These are phyloP conservation scores for Erysimum cheiranthoides DNA, from an alignment of 345 rosid genomes.

Conservation along the genomic window DNA sequence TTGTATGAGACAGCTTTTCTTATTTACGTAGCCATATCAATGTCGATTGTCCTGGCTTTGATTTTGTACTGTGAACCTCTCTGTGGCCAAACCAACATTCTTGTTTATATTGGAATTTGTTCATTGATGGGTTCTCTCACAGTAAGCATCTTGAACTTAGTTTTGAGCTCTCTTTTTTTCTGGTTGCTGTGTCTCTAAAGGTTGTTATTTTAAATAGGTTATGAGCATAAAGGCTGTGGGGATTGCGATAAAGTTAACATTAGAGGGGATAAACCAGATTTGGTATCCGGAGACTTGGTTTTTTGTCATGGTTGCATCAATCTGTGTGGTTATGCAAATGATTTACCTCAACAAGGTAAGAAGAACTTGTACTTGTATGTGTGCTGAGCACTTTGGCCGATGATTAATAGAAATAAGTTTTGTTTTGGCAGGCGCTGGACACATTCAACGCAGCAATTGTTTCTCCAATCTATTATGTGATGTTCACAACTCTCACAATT, in stretches of 20 bases:
- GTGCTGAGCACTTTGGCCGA: background rate
- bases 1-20: conserved; percentile 70
- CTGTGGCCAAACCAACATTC: conserved; percentile 79
- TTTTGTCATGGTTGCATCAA: conserved; percentile 78
- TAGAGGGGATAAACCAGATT: conserved; percentile 82
- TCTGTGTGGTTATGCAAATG: conserved; percentile 85
- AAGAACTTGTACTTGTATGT: background rate
- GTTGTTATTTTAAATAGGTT: conserved; percentile 53
- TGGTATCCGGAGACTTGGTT: conserved; percentile 92
- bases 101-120: conserved; percentile 88
- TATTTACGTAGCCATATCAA: conserved; percentile 65
- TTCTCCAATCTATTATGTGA: conserved; percentile 91
- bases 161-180: background rate
- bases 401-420: background rate
- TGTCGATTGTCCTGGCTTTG: conserved; percentile 75
- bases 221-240: conserved; percentile 97
- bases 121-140: conserved; percentile 86
- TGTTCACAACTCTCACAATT: conserved; percentile 90
- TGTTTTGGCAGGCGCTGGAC: conserved; percentile 70
- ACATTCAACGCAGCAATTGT: conserved; percentile 86
- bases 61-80: conserved; percentile 86
- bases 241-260: conserved; percentile 85
- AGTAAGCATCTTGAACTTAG: conserved; percentile 46
- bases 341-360: conserved; percentile 90
- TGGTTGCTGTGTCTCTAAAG: background rate